These are phyloP conservation scores for Neurospora sublineolata DNA, from an alignment of 495 filamentous ascomycete genomes.

Conservation along the genomic window DNA sequence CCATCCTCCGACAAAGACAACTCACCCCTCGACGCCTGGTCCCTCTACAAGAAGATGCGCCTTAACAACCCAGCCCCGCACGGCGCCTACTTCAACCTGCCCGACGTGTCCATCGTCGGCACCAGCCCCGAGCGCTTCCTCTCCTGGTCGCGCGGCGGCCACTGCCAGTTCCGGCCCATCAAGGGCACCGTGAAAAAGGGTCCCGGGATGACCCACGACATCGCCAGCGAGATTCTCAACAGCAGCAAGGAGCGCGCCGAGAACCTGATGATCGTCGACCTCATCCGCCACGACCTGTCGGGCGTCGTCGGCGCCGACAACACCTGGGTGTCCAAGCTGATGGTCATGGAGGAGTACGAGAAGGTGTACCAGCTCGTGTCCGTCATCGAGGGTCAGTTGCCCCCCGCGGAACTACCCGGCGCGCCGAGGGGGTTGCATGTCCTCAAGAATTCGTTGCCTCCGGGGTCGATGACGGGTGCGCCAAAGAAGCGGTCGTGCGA, in stretches of 20 bases:
- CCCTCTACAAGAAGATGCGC: neutral
- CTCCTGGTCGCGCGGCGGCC: neutral
- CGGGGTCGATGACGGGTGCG: neutral
- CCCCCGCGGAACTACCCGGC: neutral
- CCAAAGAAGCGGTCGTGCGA: neutral
- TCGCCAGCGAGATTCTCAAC: neutral
- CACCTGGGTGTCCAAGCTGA: neutral
- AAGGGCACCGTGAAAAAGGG: neutral
- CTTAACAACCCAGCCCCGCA: neutral
- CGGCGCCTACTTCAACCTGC: neutral
- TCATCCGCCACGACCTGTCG: neutral
- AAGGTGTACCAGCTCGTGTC: neutral
- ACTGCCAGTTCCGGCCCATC: neutral
- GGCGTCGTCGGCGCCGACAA: neutral
- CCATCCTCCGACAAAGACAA: neutral
- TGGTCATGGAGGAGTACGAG: neutral
- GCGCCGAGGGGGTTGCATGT: neutral
- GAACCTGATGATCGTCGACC: neutral
- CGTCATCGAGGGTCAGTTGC: neutral
- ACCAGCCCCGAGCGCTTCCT: neutral
- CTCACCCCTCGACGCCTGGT: neutral
- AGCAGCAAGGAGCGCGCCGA: neutral
- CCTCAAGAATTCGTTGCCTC: neutral
- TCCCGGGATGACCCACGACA: neutral
- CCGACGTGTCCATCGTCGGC: neutral